Evolutionary conservation across 1,139 yeast genomes (phyloP), one percentile per base, ranked within the genome.

Genomic region (Chernovozyma aurita): DNA sequence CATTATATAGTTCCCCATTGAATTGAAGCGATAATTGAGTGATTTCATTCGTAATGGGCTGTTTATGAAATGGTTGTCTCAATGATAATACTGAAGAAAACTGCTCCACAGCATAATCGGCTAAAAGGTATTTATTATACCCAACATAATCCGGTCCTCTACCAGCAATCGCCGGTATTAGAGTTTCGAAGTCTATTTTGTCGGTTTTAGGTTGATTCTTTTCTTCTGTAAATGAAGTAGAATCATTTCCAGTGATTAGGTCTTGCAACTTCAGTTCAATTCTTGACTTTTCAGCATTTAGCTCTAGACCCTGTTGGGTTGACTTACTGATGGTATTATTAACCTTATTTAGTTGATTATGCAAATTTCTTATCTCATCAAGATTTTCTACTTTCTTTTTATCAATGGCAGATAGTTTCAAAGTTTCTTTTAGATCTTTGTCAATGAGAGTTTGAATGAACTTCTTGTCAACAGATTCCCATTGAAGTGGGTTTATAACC

Each of bases 1-100:
- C 50, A 46, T 81, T 80, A 54, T 90, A 90, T 11, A 88, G 61
- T 53, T 90, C 97, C 0, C 97, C 98, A 54, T 92, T 92, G 60
- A 83, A 92, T 50, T 85, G 96, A 44, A 79, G 39, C 3, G 24
- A 21, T 8, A 37, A 24, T 12, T 30, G 16, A 4, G 7, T 11
- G 17, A 11, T 20, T 14, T 24, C 22, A 73, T 43, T 27, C 2
- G 35, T 37, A 1, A 59, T 38, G 0, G 97, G 96, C 57, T 92
- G 97, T 18, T 60, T 47, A 0, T 85, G 77, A 46, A 85, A 76
- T 1, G 97, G 97, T 27, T 74, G 73, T 39, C 97, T 65, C 29
- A 92, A 61, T 0, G 95, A 82, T 18, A 92, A 63, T 0, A 92
- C 86, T 0, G 96, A 83, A 0, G 92, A 77, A 42, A 69, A 76